These are phyloP conservation scores for Punica granatum DNA, from an alignment of 345 rosid species.

Conservation along the genomic window DNA sequence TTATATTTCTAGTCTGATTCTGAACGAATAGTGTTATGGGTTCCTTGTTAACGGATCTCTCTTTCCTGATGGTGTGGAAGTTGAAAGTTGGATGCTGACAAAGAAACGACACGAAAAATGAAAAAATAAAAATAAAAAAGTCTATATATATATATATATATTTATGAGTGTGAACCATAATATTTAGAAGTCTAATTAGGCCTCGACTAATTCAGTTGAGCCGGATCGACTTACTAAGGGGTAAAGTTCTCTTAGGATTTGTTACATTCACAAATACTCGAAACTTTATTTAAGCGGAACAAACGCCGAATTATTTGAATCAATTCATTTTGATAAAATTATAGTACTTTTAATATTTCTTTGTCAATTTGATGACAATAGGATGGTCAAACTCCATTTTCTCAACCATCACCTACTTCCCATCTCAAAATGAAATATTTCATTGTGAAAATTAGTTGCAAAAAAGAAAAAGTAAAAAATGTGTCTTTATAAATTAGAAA, in stretches of 20 bases:
- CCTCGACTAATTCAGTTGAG: too few relatives aligned
- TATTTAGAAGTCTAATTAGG: too few relatives aligned
- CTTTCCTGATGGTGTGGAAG: conserved; percentile 1
- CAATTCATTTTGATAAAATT: too few relatives aligned
- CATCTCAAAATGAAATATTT: not conserved
- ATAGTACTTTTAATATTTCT: too few relatives aligned
- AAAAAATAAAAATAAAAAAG: not conserved
- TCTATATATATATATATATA: too few relatives aligned
- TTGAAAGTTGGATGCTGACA: conserved; percentile 9
- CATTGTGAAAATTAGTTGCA: not conserved
- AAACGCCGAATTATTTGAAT: too few relatives aligned
- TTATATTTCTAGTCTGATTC: not conserved
- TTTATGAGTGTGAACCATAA: too few relatives aligned
- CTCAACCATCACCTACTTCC: conserved; percentile 5
- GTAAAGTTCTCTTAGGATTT: not conserved
- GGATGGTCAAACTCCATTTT: not conserved
- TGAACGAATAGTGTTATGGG: too few relatives aligned
- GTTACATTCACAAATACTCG: too few relatives aligned
- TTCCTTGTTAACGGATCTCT: not conserved
- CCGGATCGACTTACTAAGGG: too few relatives aligned
- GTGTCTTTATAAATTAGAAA: too few relatives aligned
- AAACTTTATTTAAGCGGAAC: too few relatives aligned
- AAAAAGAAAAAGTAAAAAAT: not conserved
- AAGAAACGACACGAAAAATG: not conserved
- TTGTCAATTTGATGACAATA: not conserved